These are phyloP conservation scores for Pseudohyphozyma bogoriensis DNA, from an alignment of 768 basidiomycete genomes.

Conservation along the genomic window DNA sequence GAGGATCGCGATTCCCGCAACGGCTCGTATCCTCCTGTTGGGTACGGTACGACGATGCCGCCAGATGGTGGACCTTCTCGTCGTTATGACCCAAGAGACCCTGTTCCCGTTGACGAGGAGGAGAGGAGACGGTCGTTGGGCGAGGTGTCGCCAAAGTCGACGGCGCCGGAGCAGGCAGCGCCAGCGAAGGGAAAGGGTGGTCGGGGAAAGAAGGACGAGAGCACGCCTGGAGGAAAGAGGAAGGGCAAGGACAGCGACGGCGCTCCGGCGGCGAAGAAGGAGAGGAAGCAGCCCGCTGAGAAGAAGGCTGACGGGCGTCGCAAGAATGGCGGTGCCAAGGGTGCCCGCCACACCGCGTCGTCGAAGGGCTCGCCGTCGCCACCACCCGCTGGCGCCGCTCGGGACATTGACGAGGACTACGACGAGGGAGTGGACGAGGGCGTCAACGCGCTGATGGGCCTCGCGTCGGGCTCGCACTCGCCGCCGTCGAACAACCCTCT, in stretches of 20 bases:
- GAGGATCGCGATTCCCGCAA: neutral
- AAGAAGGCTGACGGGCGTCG: constrained; percentile 4
- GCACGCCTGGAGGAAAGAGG: constrained; percentile 16
- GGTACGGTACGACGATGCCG: neutral
- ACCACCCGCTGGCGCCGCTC: constrained; percentile 39
- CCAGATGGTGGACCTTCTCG: neutral
- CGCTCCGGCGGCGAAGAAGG: constrained; percentile 30
- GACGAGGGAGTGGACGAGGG: constrained; percentile 90
- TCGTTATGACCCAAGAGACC: neutral
- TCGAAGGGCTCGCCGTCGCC: too few relatives aligned
- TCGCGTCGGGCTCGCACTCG: constrained; percentile 40
- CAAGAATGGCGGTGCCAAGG: constrained; percentile 14
- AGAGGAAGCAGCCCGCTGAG: constrained; percentile 26
- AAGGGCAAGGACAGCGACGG: constrained; percentile 20
- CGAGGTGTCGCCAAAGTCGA: neutral
- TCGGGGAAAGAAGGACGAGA: constrained; percentile 28
- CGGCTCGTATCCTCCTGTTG: neutral
- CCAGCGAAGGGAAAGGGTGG: constrained; percentile 14
- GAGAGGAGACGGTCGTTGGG: too few relatives aligned
- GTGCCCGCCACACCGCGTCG: neutral
- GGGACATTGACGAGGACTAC: constrained; percentile 81
- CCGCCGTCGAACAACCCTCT: neutral
- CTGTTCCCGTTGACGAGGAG: neutral
- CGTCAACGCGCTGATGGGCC: constrained; percentile 68
- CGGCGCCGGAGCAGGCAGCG: neutral